A percentile compares a stretch with the other conserved stretches of the same genome.
Conservation (phyloP, 352 stramenopile genomes). For the Globisporangium megalacanthum region DNA sequence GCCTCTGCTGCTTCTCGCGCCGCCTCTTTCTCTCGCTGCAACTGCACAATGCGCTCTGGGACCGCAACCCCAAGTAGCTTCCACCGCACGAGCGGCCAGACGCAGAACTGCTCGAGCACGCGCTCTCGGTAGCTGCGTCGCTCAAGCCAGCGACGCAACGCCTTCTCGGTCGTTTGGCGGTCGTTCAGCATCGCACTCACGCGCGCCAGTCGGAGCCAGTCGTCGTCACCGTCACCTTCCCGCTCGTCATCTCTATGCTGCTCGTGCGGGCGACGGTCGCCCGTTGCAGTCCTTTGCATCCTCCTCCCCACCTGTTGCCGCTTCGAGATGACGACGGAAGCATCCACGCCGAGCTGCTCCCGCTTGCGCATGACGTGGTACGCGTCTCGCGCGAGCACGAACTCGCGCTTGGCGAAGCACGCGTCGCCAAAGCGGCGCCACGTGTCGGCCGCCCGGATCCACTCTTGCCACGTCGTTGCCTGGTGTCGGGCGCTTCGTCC, state of each 20-base stretch:
- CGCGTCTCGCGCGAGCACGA: conserved; percentile 52
- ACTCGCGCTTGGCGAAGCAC: conserved; percentile 44
- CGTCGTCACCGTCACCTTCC: conserved; percentile 15
- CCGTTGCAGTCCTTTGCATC: neutral
- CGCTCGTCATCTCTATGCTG: conserved; percentile 1
- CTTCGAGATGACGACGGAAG: conserved; percentile 24
- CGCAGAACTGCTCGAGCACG: conserved; percentile 35
- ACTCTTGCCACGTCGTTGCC: conserved; percentile 52
- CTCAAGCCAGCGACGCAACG: conserved; percentile 40
- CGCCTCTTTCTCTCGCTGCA: conserved; percentile 18
- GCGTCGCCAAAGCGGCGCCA: conserved; percentile 48
- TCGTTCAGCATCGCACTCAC: conserved; percentile 46
- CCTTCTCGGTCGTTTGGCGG: conserved; percentile 12
- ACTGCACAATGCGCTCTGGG: conserved; percentile 25
- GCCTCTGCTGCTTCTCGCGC: conserved; percentile 11
- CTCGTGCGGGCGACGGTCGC: neutral
- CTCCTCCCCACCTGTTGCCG: conserved; percentile 8
- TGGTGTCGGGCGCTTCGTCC: conserved; percentile 18
- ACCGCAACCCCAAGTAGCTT: conserved; percentile 46
- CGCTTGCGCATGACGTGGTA: conserved; percentile 57
- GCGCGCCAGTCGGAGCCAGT: conserved; percentile 56
- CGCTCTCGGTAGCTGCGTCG: conserved; percentile 29
- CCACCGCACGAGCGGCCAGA: conserved; percentile 55
- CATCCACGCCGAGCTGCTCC: conserved; percentile 23
- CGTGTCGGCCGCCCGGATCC: conserved; percentile 40